These are phyloP conservation scores for Cylindrodendrum hubeiense DNA, from an alignment of 2,329 filamentous ascomycete species.

Conservation along the genomic window DNA sequence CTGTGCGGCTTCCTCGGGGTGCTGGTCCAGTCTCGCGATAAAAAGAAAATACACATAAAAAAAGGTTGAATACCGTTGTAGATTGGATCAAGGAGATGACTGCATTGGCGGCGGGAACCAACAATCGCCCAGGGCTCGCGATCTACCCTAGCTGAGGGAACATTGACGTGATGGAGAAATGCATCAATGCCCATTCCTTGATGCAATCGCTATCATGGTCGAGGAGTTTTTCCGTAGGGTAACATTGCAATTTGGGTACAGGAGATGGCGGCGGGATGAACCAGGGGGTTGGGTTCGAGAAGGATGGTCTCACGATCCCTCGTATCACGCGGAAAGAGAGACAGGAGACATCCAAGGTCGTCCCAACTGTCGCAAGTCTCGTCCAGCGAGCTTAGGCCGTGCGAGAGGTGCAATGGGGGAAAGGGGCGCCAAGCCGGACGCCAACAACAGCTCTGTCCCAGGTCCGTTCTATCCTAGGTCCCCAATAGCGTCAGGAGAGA, in stretches of 20 bases:
- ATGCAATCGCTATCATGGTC: conserved; percentile 1
- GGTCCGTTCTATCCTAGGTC: conserved; percentile 13
- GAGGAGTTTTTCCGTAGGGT: conserved; percentile 13
- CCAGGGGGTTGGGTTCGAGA: conserved; percentile 25
- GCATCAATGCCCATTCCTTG: conserved; percentile 7
- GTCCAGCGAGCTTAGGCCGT: conserved; percentile 7
- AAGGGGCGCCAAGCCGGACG: conserved; percentile 35
- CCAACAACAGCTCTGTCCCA: conserved; percentile 12
- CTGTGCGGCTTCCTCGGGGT: neutral
- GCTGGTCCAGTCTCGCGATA: conserved; percentile 1
- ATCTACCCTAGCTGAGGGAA: conserved; percentile 5
- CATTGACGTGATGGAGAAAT: conserved; percentile 5
- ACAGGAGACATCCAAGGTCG: conserved; percentile 17
- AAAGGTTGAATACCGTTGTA: neutral
- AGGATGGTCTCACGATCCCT: conserved; percentile 22
- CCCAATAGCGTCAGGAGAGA: conserved; percentile 30
- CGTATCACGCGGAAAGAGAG: conserved; percentile 18
- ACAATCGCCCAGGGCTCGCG: conserved; percentile 9
- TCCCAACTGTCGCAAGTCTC: conserved; percentile 15
- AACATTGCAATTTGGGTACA: conserved; percentile 21
- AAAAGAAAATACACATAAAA: conserved; percentile 16
- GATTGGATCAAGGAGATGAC: conserved; percentile 12
- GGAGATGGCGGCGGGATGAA: conserved; percentile 13
- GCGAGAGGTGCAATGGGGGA: conserved; percentile 10
- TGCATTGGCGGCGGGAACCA: conserved; percentile 21